Base-by-base conservation (phyloP, 805 yeast species). In the Nakazawaea anatomiae region DNA sequence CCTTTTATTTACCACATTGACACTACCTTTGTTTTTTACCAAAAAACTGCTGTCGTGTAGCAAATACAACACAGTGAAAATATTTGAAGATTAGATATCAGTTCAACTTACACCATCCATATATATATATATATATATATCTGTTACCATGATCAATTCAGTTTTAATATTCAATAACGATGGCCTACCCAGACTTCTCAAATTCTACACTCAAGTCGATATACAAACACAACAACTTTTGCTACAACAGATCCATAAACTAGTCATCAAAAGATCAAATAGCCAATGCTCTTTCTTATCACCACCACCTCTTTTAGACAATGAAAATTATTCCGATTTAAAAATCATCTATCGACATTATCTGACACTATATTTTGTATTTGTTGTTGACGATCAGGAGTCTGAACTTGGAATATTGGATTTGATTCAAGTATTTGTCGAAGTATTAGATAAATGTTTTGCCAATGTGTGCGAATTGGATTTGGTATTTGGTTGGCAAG, bases 401-500 rank as follows among this genome's bases (percentile, higher is more conserved):
- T 82, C 91, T 31, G 98, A 94, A 67, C 74, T 94, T 40, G 98
- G 98, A 1, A 92, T 92, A 45, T 69, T 94, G 43, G 99, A 94
- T 66, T 70, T 94, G 62, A 92, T 94, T 52, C 99, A 94, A 65
- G 97, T 94, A 42, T 92, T 94, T 74, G 99, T 94, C 3, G 97
- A 94, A 66, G 87, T 96, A 48, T 75, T 94, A 57, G 96, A 94
- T 64, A 82, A 86, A 52, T 94, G 99, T 67, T 94, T 94, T 68
- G 84, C 83, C 54, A 91, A 90, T 61, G 99, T 94, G 6, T 91
- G 97, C 66, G 99, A 94, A 64, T 74, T 94, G 58, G 99, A 94
- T 68, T 74, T 94, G 55, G 97, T 94, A n/a, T 92, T 91, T 70
- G 97, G 97, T 14, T 94, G 99, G 98, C 97, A 94, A 68, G 95